phyloP scores from a whole-genome alignment of 768 basidiomycete species.

The Suillus americanus region DNA sequence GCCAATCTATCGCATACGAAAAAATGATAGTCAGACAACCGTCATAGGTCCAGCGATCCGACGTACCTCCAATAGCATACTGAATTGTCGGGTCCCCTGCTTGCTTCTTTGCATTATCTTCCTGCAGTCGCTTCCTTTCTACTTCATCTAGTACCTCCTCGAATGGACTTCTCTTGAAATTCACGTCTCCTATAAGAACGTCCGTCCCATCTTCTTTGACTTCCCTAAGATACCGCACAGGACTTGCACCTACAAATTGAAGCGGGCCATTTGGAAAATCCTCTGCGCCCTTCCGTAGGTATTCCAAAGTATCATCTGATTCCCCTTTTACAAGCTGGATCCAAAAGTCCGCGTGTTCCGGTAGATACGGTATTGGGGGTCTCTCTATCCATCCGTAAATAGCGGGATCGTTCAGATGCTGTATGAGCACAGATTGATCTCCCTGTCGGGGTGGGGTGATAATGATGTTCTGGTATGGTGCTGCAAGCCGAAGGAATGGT shows the following conservation, averaged over 20 bases:
- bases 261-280: conserved; percentile 22
- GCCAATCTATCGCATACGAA: conserved; percentile 45
- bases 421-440: conserved; percentile 39
- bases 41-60: not conserved
- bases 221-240: conserved; percentile 53
- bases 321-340: conserved; percentile 18
- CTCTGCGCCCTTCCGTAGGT: conserved; percentile 18
- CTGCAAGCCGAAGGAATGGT: conserved; percentile 53
- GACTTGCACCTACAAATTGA: conserved; percentile 42
- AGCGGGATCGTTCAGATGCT: conserved; percentile 48
- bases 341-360: conserved; percentile 41
- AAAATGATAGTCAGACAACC: not conserved
- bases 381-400: conserved; percentile 46
- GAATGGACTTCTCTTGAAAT: conserved; percentile 23
- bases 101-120: conserved; percentile 40
- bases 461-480: conserved; percentile 53
- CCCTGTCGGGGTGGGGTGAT: conserved; percentile 54
- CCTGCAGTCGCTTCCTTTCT: conserved; percentile 32
- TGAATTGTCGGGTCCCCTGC: conserved; percentile 55
- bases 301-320: conserved; percentile 21
- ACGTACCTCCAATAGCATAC: conserved; percentile 63
- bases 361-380: conserved; percentile 55
- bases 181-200: conserved; percentile 46
- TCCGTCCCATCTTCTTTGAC: conserved; percentile 55
- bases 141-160: conserved; percentile 36